Percentiles rank a stretch among this genome's conserved stretches.
Evolutionary conservation across 140 eudicot genomes (phyloP).

Genomic region (Oenanthe javanica): DNA sequence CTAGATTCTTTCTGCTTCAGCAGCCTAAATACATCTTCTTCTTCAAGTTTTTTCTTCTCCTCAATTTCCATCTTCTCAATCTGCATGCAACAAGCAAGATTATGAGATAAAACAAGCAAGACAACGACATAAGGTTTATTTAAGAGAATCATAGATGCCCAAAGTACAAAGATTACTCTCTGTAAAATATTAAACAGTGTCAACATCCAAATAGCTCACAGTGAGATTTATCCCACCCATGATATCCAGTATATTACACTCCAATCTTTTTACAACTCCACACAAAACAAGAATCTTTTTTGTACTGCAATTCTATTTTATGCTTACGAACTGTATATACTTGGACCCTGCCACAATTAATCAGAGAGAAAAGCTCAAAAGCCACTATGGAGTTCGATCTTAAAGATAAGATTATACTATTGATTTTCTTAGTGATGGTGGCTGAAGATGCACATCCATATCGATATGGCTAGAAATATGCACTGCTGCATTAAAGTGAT

Average conservation of each 20-base stretch:
- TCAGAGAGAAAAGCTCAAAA: not conserved
- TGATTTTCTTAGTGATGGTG: not conserved
- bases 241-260: not conserved
- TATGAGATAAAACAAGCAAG: not conserved
- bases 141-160: not conserved
- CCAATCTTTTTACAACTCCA: not conserved
- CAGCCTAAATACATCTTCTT: slow-evolving; percentile 40
- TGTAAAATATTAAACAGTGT: no score
- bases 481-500: not conserved
- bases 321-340: not conserved
- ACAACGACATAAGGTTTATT: not conserved
- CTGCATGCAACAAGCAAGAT: slow-evolving; percentile 27
- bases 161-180: not conserved
- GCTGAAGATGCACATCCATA: not conserved
- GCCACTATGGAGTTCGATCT: not conserved
- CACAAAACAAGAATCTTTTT: not conserved
- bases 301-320: not conserved
- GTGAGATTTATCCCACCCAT: not conserved
- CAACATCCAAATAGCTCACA: not conserved
- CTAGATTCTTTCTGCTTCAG: slow-evolving; percentile 43
- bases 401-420: not conserved
- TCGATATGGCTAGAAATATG: not conserved
- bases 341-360: not conserved
- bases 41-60: slow-evolving; percentile 63
- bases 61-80: slow-evolving; percentile 53